phyloP scores from a whole-genome alignment of 108 stramenopile species.

The Nitzschia inconspicua region DNA sequence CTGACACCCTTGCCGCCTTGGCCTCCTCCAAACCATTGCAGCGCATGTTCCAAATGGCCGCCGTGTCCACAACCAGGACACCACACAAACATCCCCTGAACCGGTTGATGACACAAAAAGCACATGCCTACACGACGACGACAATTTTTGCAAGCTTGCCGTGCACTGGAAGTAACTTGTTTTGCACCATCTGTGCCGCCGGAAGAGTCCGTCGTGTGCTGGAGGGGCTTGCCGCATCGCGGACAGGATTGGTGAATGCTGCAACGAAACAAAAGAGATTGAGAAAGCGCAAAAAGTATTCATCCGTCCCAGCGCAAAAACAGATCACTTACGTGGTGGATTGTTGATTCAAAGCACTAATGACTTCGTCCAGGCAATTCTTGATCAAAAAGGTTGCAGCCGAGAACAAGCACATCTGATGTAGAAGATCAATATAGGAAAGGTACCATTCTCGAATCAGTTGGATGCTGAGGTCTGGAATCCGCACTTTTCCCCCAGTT shows the following conservation, averaged over 20 bases:
- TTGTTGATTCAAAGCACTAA: slow-evolving; percentile 75
- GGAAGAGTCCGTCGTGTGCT: slow-evolving; percentile 15
- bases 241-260: slow-evolving; percentile 82
- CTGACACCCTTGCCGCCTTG: slow-evolving; percentile 40
- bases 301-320: neutral
- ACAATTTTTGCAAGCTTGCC: slow-evolving; percentile 66
- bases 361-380: slow-evolving; percentile 65
- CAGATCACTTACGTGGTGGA: slow-evolving; percentile 58
- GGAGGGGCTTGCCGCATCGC: slow-evolving; percentile 65
- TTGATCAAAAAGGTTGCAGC: slow-evolving; percentile 68
- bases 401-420: slow-evolving; percentile 81
- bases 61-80: slow-evolving; percentile 87
- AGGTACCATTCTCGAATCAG: slow-evolving; percentile 86
- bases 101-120: slow-evolving; percentile 81
- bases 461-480: slow-evolving; percentile 57
- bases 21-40: slow-evolving; percentile 66
- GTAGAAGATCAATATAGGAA: slow-evolving; percentile 76
- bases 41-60: slow-evolving; percentile 63
- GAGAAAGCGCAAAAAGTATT: neutral
- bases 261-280: neutral
- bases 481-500: slow-evolving; percentile 32
- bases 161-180: slow-evolving; percentile 6
- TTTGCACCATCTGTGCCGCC: slow-evolving; percentile 9
- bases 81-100: slow-evolving; percentile 82
- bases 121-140: slow-evolving; percentile 70